These are phyloP conservation scores for Trichosporon sp. DNA, from an alignment of 1,284 basidiomycete species.

Conservation along the genomic window DNA sequence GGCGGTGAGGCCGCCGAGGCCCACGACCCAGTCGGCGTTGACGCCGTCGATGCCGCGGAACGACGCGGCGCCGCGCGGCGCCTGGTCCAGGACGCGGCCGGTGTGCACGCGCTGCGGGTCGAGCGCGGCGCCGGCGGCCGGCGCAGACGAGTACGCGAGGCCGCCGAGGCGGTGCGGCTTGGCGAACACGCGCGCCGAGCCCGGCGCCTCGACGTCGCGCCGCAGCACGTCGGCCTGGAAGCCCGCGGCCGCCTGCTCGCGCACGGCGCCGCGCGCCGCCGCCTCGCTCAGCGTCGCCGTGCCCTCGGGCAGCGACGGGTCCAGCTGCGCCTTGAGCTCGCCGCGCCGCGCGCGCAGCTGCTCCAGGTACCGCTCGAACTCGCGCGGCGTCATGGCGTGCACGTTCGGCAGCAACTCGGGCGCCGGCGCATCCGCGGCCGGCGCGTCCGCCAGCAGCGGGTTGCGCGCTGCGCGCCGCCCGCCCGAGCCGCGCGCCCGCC, in stretches of 20 bases:
- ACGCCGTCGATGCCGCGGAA: conserved; percentile 25
- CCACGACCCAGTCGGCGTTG: conserved; percentile 36
- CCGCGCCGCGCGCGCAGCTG: conserved; percentile 27
- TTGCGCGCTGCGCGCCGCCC: not conserved
- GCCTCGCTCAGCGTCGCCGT: conserved; percentile 18
- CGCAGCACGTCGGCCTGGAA: conserved; percentile 29
- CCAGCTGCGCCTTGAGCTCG: conserved; percentile 13
- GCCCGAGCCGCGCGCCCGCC: conserved; percentile 19
- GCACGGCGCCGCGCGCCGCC: not conserved
- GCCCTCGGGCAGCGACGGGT: conserved; percentile 5
- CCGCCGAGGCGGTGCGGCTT: conserved; percentile 37
- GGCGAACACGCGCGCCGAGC: conserved; percentile 23
- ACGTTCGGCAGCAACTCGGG: conserved; percentile 35
- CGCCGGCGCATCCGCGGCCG: not conserved
- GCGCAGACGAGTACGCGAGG: conserved; percentile 34
- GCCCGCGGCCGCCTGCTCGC: conserved; percentile 17
- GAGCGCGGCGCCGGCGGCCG: conserved; percentile 11
- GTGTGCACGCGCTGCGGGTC: conserved; percentile 16
- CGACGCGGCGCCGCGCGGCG: conserved; percentile 15
- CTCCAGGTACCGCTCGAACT: conserved; percentile 42
- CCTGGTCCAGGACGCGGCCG: conserved; percentile 22
- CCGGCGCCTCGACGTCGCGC: conserved; percentile 11
- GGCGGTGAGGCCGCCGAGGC: conserved; percentile 43
- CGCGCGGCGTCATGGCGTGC: conserved; percentile 38
- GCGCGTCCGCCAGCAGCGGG: conserved; percentile 3